Base-by-base conservation (phyloP, 805 yeast species). In the Saccharomyces mikatae region DNA sequence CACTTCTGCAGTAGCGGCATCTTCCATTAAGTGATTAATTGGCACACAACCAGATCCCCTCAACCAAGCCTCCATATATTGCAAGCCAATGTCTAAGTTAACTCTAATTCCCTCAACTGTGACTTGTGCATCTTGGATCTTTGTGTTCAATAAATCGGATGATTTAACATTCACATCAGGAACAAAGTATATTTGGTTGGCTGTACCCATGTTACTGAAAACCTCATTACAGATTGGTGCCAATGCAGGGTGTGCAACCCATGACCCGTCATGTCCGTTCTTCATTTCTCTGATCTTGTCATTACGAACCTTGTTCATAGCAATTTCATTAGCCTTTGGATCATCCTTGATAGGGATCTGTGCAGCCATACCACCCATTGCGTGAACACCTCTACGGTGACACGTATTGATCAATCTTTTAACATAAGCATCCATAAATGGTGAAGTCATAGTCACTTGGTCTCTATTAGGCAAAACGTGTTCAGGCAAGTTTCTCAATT, bases 361-460 rank as follows among this genome's bases (percentile, higher is more conserved):
- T 3, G 92, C 92, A 60, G 94, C 92, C 95, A 87, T 87, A 62
- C 95, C 95, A 63, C 95, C 94, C 83, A 87, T 84, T n/a, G 92
- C 92, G 66, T 86, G 91, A 46, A 86, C 92, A 58, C 84, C 87
- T 73, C 92, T 79, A 63, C 80, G 77, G 69, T 87, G 95, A 71
- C 89, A 84, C 48, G 82, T 80, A 69, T 83, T 78, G 61, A 87
- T 88, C 69, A 87, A 76, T 64, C 84, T 78, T 62, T 82, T 81
- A 52, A 86, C 92, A 65, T 87, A 87, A 21, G 87, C 81, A 29
- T 85, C 76, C 94, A 87, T 86, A 71, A 87, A 87, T 56, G 91
- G 88, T 24, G 87, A 86, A 46, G 80, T 74, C 95, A 87, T 87
- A 21, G 89, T 86, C 49, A 87, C 90, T 65, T 79, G 86, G 55